Conservation (phyloP, 1,284 basidiomycete species). For the Tilletia horrida region DNA sequence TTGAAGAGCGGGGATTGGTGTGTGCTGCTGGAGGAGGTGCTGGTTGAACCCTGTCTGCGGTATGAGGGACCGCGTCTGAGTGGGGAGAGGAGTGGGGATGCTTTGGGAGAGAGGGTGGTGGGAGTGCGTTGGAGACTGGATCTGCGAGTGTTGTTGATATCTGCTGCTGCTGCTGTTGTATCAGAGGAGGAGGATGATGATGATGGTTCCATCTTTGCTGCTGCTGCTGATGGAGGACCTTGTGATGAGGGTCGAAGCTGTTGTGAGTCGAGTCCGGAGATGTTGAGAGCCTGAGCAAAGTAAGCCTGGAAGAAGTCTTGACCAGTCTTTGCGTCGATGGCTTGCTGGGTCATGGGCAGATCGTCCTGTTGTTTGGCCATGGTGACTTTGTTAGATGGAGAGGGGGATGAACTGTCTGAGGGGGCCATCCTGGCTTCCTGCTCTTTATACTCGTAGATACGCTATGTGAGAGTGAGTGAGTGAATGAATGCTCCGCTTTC, state of each 20-base stretch:
- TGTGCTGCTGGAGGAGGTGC: neutral
- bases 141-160: neutral
- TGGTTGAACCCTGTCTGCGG: neutral
- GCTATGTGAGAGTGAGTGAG: too few species aligned
- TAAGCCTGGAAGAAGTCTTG: slow-evolving; percentile 27
- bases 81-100: slow-evolving; percentile 20
- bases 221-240: neutral
- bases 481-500: too few species aligned
- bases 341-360: slow-evolving; percentile 13
- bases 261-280: slow-evolving; percentile 20
- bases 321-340: slow-evolving; percentile 18
- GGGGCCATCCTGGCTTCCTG: too few species aligned
- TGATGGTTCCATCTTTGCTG: neutral
- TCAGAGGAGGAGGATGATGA: neutral
- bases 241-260: slow-evolving; percentile 1
- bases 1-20: neutral
- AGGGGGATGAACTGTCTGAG: too few species aligned
- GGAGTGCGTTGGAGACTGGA: neutral
- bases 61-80: slow-evolving; percentile 16
- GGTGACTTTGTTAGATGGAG: neutral
- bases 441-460: too few species aligned
- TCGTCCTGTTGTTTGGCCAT: slow-evolving; percentile 3
- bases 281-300: slow-evolving; percentile 25
- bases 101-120: slow-evolving; percentile 25
- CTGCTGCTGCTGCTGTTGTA: neutral